A percentile compares a stretch with the other conserved stretches of the same genome.
Conservation (phyloP, 2,329 filamentous ascomycete species). For the Dactylellina cionopaga region DNA sequence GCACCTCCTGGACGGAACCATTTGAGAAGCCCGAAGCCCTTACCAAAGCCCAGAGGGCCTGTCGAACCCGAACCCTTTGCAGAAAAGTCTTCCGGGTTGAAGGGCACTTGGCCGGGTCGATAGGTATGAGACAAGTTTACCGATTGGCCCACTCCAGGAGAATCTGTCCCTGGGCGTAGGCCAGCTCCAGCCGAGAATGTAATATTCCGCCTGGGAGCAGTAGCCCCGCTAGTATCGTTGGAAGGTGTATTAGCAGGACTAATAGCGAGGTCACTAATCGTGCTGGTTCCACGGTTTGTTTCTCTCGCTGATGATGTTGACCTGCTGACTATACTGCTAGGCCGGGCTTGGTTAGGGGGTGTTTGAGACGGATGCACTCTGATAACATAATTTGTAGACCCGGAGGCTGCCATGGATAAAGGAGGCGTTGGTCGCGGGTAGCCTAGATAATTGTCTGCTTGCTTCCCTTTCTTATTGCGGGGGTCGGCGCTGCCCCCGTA, state of each 20-base stretch:
- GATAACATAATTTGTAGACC: slow-evolving; percentile 48
- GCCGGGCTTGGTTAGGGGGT: slow-evolving; percentile 33
- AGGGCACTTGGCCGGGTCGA: slow-evolving; percentile 36
- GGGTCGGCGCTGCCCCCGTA: slow-evolving; percentile 11
- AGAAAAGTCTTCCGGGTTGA: slow-evolving; percentile 44
- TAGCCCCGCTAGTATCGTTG: slow-evolving; percentile 27
- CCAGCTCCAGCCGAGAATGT: slow-evolving; percentile 16
- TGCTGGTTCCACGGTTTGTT: slow-evolving; percentile 40
- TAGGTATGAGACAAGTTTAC: slow-evolving; percentile 42
- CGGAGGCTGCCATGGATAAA: slow-evolving; percentile 35
- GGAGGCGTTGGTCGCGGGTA: slow-evolving; percentile 24
- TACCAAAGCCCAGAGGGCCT: slow-evolving; percentile 20
- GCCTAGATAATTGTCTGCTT: background rate
- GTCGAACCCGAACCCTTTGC: slow-evolving; percentile 1
- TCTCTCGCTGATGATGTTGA: slow-evolving; percentile 48
- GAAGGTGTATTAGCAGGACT: slow-evolving; percentile 49
- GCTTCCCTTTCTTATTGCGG: slow-evolving; percentile 24
- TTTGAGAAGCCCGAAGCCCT: slow-evolving; percentile 22
- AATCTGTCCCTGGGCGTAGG: slow-evolving; percentile 1
- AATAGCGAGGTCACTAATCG: slow-evolving; percentile 47
- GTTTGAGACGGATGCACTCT: slow-evolving; percentile 36
- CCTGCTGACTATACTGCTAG: slow-evolving; percentile 34
- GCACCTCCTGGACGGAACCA: slow-evolving; percentile 25
- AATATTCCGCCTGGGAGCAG: slow-evolving; percentile 29
- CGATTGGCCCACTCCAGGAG: slow-evolving; percentile 17